Base-by-base conservation (phyloP, 306 rosid genomes). In the Sesbania bispinosa region DNA sequence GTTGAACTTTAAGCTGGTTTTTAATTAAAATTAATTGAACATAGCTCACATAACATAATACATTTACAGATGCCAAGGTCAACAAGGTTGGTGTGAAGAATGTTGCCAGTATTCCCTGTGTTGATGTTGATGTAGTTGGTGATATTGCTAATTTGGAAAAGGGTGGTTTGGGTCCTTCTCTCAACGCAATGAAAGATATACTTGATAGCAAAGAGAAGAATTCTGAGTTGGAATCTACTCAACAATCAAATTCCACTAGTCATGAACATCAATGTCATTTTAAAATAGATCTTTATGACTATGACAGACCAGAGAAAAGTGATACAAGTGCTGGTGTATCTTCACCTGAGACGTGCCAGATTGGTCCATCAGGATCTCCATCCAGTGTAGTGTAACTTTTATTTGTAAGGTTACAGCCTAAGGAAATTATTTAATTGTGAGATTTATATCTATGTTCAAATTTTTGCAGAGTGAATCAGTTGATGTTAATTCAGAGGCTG, bases 401-500 rank as follows among this genome's bases (percentile, higher is more conserved):
- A 20, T 42, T 57, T 75, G 18, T 62, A 39, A 26, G 36, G 24
- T 68, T 51, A 23, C 36, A 35, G 62, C 42, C 47, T 70, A 57
- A 19, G 67, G 65, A 58, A 18, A 51, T 59, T 24, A 71, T 45
- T 79, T 48, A 5, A 36, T 62, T 33, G 23, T 32, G 29, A 38
- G 59, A 52, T 15, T 69, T 27, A 60, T 48, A 62, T 67, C 43
- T 36, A 6, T 48, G 20, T 29, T 41, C 29, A 41, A 13, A 48
- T 77, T 70, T 77, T 21, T 73, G 82, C 88, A 93, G 98, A 75
- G 78, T 50, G 81, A 77, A 62, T 82, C 78, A 10, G 79, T 72
- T 82, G 90, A 86, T 72, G 80, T 63, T 67, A 70, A 77, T 35
- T 88, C 88, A 52, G 87, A 86, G 32, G 79, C 74, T 52, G 88